Evolutionary conservation across 345 rosid genomes (phyloP).

Genomic region (Moricandia moricandioides): DNA sequence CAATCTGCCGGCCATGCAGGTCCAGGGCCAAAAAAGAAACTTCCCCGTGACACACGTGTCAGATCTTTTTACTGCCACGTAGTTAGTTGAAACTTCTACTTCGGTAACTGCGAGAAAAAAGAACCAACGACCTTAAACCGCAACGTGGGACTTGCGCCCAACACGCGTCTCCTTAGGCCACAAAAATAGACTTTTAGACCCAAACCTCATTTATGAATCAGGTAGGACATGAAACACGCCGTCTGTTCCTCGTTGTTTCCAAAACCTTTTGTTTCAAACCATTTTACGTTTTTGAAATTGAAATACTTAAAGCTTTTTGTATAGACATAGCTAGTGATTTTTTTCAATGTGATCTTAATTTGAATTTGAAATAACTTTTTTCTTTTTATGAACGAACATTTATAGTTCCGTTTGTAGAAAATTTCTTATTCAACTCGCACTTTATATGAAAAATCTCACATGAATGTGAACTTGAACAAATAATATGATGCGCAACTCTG

Average conservation of each 20-base stretch:
- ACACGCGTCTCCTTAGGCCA: conserved; percentile 24
- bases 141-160: conserved; percentile 27
- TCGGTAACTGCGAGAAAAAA: conserved; percentile 16
- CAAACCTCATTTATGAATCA: conserved; percentile 4
- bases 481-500: not conserved
- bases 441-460: not conserved
- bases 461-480: not conserved
- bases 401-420: not conserved
- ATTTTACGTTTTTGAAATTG: not conserved
- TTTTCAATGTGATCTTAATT: not conserved
- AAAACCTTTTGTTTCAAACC: not conserved
- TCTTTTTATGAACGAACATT: not conserved
- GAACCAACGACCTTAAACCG: conserved; percentile 5
- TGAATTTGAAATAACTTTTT: not conserved
- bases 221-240: not conserved
- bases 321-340: not conserved
- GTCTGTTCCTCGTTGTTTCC: conserved; percentile 11
- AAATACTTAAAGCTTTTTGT: not conserved
- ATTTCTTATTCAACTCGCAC: not conserved
- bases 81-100: not conserved
- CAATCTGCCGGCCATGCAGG: conserved; percentile 39
- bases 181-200: conserved; percentile 12
- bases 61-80: not conserved
- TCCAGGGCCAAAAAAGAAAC: not conserved
- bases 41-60: conserved; percentile 11